These are phyloP conservation scores for Pseudozyma hubeiensis DNA, from an alignment of 1,284 basidiomycete species.

Conservation along the genomic window DNA sequence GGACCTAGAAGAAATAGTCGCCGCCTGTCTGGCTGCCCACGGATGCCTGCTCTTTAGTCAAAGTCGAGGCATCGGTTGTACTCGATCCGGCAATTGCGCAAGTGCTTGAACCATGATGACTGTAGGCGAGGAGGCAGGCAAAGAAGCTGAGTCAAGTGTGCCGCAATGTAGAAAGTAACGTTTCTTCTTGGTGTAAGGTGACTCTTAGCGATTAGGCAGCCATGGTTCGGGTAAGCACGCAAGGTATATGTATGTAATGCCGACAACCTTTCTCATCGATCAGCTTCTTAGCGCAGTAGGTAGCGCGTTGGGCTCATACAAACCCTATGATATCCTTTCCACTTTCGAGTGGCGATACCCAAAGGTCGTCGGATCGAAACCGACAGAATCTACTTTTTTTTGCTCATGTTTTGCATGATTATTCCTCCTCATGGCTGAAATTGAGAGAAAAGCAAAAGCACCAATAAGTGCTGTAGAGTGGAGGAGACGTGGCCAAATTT, in stretches of 20 bases:
- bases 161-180: no score
- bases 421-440: no score
- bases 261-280: conserved; percentile 2
- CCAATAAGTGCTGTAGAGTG: background rate
- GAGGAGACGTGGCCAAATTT: background rate
- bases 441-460: no score
- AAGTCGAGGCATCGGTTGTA: no score
- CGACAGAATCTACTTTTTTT: conserved; percentile 51
- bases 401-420: background rate
- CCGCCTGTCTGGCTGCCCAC: no score
- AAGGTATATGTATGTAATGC: conserved; percentile 5
- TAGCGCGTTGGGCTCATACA: conserved; percentile 54
- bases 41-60: no score
- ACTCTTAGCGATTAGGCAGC: conserved; percentile 3
- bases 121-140: background rate
- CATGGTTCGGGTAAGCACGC: no score
- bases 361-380: conserved; percentile 60
- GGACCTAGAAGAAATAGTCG: no score
- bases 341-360: conserved; percentile 41
- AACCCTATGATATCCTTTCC: conserved; percentile 34
- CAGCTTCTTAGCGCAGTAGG: conserved; percentile 51
- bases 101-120: background rate
- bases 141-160: conserved; percentile 6
- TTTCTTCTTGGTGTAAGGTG: background rate
- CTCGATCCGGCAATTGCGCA: no score